These are phyloP conservation scores for Cladosporium sp. DNA, from an alignment of 2,329 filamentous ascomycete genomes.

Conservation along the genomic window DNA sequence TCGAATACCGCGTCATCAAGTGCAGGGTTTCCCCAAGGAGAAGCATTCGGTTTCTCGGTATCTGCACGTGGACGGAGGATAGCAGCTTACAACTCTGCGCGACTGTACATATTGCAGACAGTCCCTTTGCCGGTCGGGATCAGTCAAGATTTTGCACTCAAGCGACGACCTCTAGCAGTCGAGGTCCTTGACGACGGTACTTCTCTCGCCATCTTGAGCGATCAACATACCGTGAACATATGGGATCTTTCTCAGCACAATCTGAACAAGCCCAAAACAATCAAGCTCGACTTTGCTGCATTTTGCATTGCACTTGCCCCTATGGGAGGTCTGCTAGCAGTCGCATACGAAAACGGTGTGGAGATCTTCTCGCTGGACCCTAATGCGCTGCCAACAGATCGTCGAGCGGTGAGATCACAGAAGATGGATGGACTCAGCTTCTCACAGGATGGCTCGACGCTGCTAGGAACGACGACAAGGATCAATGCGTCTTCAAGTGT, in stretches of 20 bases:
- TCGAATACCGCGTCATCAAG: slow-evolving; percentile 79
- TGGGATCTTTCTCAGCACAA: slow-evolving; percentile 66
- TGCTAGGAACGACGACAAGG: slow-evolving; percentile 34
- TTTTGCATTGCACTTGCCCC: slow-evolving; percentile 76
- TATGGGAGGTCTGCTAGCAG: slow-evolving; percentile 75
- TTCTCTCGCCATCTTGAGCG: slow-evolving; percentile 72
- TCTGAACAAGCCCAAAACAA: slow-evolving; percentile 56
- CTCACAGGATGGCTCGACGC: slow-evolving; percentile 34
- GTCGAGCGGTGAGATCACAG: slow-evolving; percentile 32
- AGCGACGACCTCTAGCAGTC: slow-evolving; percentile 68
- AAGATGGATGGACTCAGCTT: slow-evolving; percentile 34
- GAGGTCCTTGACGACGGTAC: slow-evolving; percentile 75
- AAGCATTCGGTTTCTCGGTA: slow-evolving; percentile 79
- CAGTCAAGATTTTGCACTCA: slow-evolving; percentile 72
- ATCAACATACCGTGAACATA: slow-evolving; percentile 76
- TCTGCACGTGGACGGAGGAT: slow-evolving; percentile 71
- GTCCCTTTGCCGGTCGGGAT: slow-evolving; percentile 54
- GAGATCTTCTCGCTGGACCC: slow-evolving; percentile 74
- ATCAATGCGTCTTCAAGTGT: slow-evolving; percentile 34
- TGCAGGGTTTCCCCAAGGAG: slow-evolving; percentile 60
- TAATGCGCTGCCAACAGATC: slow-evolving; percentile 43
- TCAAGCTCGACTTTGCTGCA: slow-evolving; percentile 73
- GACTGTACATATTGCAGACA: slow-evolving; percentile 74
- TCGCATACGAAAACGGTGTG: slow-evolving; percentile 80
- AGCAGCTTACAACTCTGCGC: slow-evolving; percentile 78